Evolutionary conservation across 352 stramenopile genomes (phyloP), one percentile per base, ranked within the genome.

Genomic region (Ophiocytium majus): DNA sequence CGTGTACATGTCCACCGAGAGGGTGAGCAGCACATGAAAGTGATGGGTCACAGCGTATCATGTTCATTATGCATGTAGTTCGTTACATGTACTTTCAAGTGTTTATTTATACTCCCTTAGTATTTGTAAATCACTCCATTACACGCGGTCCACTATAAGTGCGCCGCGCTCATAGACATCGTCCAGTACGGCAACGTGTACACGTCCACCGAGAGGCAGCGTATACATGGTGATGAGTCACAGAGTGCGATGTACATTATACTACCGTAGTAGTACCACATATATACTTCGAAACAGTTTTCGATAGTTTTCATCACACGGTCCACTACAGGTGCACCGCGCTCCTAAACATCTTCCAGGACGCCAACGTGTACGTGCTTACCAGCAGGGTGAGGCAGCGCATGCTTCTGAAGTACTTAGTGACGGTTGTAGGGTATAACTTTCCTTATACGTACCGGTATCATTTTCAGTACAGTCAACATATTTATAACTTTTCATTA

Each of bases 181-280:
- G 96, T 97, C 82, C 86, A 95, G 64, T 92, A 96, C 89, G 94
- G 92, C 10, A 97, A 97, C 87, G 94, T 95, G 71, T 97, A 96
- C 88, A 90, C 91, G 17, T 36, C 63, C 36, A 86, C 83, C 5
- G 79, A 5, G n/a, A 83, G 82, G 50, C 10, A 50, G 36, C n/a
- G n/a, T n/a, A n/a, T n/a, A n/a, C n/a, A n/a, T n/a, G n/a, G n/a
- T n/a, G n/a, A n/a, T n/a, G n/a, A n/a, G n/a, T n/a, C n/a, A n/a
- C n/a, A n/a, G n/a, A n/a, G n/a, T n/a, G n/a, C n/a, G n/a, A n/a
- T n/a, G n/a, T n/a, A n/a, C n/a, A n/a, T n/a, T n/a, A n/a, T n/a
- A n/a, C n/a, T n/a, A n/a, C n/a, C n/a, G n/a, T n/a, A n/a, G n/a
- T n/a, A n/a, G n/a, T n/a, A n/a, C n/a, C n/a, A n/a, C n/a, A n/a